Evolutionary conservation across 768 basidiomycete species (phyloP).

Genomic region (Suillus subluteus): DNA sequence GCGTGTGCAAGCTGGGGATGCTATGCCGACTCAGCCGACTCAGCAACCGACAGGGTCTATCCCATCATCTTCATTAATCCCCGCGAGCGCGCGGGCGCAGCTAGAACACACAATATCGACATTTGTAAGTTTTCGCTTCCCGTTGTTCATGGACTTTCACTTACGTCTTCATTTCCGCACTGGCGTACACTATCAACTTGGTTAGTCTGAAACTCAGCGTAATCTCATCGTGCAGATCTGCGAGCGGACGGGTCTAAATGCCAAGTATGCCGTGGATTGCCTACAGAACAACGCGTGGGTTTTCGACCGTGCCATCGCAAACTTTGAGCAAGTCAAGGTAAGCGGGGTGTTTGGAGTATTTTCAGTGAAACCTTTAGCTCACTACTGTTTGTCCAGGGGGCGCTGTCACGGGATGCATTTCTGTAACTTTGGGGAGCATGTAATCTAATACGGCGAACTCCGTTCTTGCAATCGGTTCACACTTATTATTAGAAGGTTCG

Average conservation of each 20-base stretch:
- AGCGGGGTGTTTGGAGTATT: constrained; percentile 27
- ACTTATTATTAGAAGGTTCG: constrained; percentile 19
- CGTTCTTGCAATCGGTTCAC: constrained; percentile 14
- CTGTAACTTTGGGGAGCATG: constrained; percentile 38
- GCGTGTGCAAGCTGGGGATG: constrained; percentile 61
- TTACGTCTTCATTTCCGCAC: constrained; percentile 20
- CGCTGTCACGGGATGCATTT: constrained; percentile 58
- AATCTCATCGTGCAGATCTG: constrained; percentile 70
- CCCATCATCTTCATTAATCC: constrained; percentile 29
- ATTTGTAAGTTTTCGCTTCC: constrained; percentile 52
- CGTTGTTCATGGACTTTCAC: constrained; percentile 17
- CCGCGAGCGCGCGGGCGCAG: constrained; percentile 38
- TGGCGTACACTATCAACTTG: constrained; percentile 13
- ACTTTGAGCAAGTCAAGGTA: constrained; percentile 90
- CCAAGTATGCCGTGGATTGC: constrained; percentile 82
- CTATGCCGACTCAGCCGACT: constrained; percentile 24
- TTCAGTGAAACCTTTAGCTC: constrained; percentile 19
- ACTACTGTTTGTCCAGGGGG: constrained; percentile 41
- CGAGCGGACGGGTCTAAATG: constrained; percentile 77
- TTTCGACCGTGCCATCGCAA: constrained; percentile 72
- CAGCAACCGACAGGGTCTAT: constrained; percentile 22
- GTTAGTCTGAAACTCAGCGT: constrained; percentile 72
- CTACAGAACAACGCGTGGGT: constrained; percentile 87
- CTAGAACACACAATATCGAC: constrained; percentile 55
- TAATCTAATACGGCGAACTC: constrained; percentile 3